Base-by-base conservation (phyloP, 2,329 filamentous ascomycete genomes). In the Achaetomium macrosporum region DNA sequence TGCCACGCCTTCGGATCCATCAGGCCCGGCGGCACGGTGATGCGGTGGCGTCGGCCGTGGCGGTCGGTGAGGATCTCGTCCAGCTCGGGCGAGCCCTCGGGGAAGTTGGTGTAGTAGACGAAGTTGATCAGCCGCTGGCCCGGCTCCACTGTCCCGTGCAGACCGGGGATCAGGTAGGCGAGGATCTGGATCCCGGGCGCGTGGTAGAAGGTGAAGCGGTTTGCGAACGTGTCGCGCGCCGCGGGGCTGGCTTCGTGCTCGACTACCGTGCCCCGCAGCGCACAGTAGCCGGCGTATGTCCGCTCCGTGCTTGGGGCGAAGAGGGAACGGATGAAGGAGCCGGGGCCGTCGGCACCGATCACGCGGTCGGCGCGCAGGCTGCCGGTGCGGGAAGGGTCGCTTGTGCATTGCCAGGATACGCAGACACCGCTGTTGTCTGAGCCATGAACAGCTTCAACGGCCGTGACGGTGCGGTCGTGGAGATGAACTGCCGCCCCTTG, bases 101-200 rank as follows among this genome's bases (percentile, higher is more conserved):
- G 61, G 48, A 70, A 69, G 50, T 73, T 72, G 52, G 66, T 66
- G 57, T 76, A 76, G 64, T 71, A 76, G 15, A 76, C 73, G 61
- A 69, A 75, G 57, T 74, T 76, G 47, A 74, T 65, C 13, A 71
- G 68, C 0, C 73, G 66, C 17, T 68, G 53, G 3, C 71, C 72
- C 0, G 63, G 67, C 43, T 69, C 63, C 5, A 73, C 58, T 2
- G 65, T 66, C 2, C 73, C 73, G 50, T 68, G 59, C 17, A 61
- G 51, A 0, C 71, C 70, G 0, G 73, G 72, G 39, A 75, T 73
- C 19, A 73, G 62, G 56, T 75, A 75, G 44, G 66, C 63, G 2
- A 74, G 63, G 52, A 73, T 71, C 54, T 74, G 71, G 5, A 70
- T 63, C 1, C 67, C 68, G 1, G 62, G 64, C 5, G 60, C 57